Base-by-base conservation (phyloP, 1,139 yeast genomes). In the Eremothecium coryli region DNA sequence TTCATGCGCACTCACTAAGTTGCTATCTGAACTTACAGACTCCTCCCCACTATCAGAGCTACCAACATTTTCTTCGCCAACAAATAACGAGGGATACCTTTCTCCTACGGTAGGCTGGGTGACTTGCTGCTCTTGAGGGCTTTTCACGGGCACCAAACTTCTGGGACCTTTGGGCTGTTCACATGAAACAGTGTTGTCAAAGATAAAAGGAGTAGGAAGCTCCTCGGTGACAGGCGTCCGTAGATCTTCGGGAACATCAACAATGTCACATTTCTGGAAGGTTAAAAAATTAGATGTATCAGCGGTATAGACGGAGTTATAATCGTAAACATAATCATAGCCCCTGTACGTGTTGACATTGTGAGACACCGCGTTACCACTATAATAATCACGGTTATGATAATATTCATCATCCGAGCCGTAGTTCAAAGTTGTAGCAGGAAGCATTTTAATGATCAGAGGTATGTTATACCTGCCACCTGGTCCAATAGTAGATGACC, bases 251-350 rank as follows among this genome's bases (percentile, higher is more conserved):
- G 50, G 66, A 15, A 62, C 62, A 44, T 63, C 67, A 40, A 72
- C 71, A 40, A 70, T 62, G 14, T 73, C 71, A 28, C 58, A 52
- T 23, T 52, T 50, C 35, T 45, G 60, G 16, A 48, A 54, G 29
- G 54, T 57, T 32, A 50, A 45, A 39, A 45, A 52, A 40, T 44
- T 54, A 10, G 66, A 56, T 5, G 67, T 50, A 45, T 73, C 75
- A 24, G 66, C 70, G 3, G 76, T 70, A 52, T 81, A 84, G 14
- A 85, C 95, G 1, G 90, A 71, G 53, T 82, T 84, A 58, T 85
- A 85, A 60, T 86, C 95, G 55, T 86, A 86, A 54, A 78, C 77
- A 62, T 82, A 81, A 54, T 81, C 86, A 52, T 77, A 78, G 32
- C 94, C 90, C 59, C 93, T 70, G 42, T 74, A 70, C 40, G 82